Base-by-base conservation (phyloP, 2,329 filamentous ascomycete genomes). In the Fusarium sp. region DNA sequence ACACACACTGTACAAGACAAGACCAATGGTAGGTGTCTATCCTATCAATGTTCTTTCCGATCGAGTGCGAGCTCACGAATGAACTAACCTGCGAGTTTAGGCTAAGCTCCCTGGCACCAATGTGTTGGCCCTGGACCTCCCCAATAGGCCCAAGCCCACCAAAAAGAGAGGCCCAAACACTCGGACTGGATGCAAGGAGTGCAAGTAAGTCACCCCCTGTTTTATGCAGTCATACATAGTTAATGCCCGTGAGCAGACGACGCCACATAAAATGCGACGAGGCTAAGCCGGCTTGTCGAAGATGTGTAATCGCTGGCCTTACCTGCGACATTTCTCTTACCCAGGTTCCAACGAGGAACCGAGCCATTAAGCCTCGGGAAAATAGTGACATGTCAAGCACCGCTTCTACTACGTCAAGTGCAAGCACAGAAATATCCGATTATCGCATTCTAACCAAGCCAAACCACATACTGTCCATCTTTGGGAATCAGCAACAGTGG, bases 211-310 rank as follows among this genome's bases (percentile, higher is more conserved):
- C 35, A 20, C 35, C 51, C 16, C 36, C 9, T n/a, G 20, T 31
- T 16, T 31, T 42, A 33, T 24, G 22, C 38, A 29, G n/a, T 14
- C n/a, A 29, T 20, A 8, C 38, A 35, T 60, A 8, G 53, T 56
- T 72, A 49, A 61, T 62, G 11, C 12, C 6, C 22, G 3, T 11
- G 16, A 10, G 63, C n/a, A 77, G 76, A 53, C 70, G 72, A 29
- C 74, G 76, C 11, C 77, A 73, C 57, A 67, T 75, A 44, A 78
- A 78, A 62, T 78, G 76, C 38, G 76, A 78, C 35, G 72, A 78
- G 29, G 66, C 51, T 2, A 77, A 61, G 35, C 76, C 76, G 16
- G 56, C 64, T 2, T 78, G 76, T 38, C 38, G 69, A 27, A 57
- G 62, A 33, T 78, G 76, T 44, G 53, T 71, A 2, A 57, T 58